A percentile compares a stretch with the other conserved stretches of the same genome.
Evolutionary conservation across 495 filamentous ascomycete species (phyloP).

Genomic region (Penicillium longicatenatum): DNA sequence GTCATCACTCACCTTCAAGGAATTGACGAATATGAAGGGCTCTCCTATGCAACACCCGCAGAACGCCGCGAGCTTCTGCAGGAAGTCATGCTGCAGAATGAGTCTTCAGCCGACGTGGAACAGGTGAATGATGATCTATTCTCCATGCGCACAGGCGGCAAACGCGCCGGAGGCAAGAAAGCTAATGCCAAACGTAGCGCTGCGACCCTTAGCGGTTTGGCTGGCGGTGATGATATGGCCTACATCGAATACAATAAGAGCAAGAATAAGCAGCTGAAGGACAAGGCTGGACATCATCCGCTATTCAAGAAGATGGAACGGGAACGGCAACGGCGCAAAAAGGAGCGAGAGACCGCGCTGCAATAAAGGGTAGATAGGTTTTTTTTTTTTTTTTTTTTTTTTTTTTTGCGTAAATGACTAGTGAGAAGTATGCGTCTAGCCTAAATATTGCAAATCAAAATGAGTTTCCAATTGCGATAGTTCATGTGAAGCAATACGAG

Average conservation of each 20-base stretch:
- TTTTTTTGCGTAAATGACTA: not conserved
- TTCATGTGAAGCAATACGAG: too few species aligned
- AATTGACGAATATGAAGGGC: slow-evolving; percentile 77
- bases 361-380: not conserved
- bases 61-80: slow-evolving; percentile 89
- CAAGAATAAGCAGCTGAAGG: slow-evolving; percentile 79
- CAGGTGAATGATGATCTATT: slow-evolving; percentile 85
- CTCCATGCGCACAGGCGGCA: slow-evolving; percentile 52
- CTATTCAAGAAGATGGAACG: slow-evolving; percentile 83
- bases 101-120: slow-evolving; percentile 75
- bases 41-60: slow-evolving; percentile 76
- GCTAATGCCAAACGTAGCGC: slow-evolving; percentile 71
- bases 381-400: not conserved
- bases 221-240: slow-evolving; percentile 93
- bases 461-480: too few species aligned
- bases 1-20: slow-evolving; percentile 96
- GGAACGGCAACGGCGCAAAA: slow-evolving; percentile 67
- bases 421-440: not conserved
- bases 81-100: slow-evolving; percentile 89
- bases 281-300: slow-evolving; percentile 58
- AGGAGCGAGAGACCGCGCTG: slow-evolving; percentile 40
- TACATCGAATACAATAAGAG: slow-evolving; percentile 86
- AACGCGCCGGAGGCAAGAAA: slow-evolving; percentile 41
- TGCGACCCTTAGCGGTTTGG: slow-evolving; percentile 79
- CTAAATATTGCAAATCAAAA: not conserved